A percentile compares a stretch with the other conserved stretches of the same genome.
Conservation (phyloP, 306 rosid species). For the Quercus cerris region DNA sequence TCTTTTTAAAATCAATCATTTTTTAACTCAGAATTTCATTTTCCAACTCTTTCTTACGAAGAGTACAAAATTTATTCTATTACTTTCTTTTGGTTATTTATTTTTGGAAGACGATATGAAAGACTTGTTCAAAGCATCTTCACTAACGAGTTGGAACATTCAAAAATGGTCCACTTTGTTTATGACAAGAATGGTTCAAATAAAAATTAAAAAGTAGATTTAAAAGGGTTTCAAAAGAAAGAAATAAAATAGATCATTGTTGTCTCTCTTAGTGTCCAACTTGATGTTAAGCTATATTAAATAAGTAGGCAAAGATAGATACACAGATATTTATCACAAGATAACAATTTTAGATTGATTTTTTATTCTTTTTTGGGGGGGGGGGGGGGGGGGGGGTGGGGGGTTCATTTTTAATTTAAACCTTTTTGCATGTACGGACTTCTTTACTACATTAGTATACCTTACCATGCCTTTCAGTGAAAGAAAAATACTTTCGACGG, state of each 20-base stretch:
- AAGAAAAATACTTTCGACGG: no score
- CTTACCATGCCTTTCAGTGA: no score
- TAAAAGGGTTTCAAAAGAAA: neutral
- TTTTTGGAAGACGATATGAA: neutral
- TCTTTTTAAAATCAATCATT: no score
- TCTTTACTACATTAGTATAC: no score
- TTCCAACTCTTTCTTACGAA: neutral
- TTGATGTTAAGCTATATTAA: constrained; percentile 16
- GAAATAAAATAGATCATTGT: constrained; percentile 38
- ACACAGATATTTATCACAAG: neutral
- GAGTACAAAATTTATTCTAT: constrained; percentile 3
- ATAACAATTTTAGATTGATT: neutral
- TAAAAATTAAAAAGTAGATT: neutral
- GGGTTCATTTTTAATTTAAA: neutral
- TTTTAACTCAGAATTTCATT: neutral
- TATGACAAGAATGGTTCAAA: neutral
- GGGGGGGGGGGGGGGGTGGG: no score
- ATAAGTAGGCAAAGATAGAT: neutral
- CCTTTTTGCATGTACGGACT: no score
- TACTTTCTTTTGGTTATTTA: no score
- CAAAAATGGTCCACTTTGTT: constrained; percentile 18
- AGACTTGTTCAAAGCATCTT: constrained; percentile 21
- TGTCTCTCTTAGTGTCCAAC: constrained; percentile 32
- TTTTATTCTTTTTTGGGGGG: no score
- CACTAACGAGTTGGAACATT: constrained; percentile 23